Evolutionary conservation across 805 yeast genomes (phyloP), one percentile per base, ranked within the genome.

Genomic region (Candida parachauliodes): DNA sequence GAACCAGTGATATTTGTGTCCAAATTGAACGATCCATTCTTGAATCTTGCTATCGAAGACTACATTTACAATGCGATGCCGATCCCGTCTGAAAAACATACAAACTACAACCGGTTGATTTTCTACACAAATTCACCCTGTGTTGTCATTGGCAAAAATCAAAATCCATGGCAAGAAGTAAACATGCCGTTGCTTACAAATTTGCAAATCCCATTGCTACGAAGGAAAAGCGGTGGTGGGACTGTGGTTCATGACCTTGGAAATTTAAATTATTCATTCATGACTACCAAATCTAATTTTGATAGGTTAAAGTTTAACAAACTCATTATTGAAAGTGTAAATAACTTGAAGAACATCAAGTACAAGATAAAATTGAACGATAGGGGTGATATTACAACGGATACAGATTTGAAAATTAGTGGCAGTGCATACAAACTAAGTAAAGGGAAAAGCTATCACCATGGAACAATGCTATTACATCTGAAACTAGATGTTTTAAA

Each of bases 61-160:
- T 83, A 76, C 50, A 64, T 93, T 0, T 93, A 85, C 56, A 70
- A 72, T 37, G 57, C 71, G 14, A 77, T 83, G 61, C 89, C 89
- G 1, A 42, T 64, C 0, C 55, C 56, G 7, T 33, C 32, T 4
- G 40, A 28, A 1, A 34, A 43, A 11, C 35, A 39, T 3, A 40
- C 46, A 4, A 51, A 57, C 24, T 65, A 62, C 34, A 74, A 77
- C 40, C 59, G 94, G 39, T 62, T 93, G 20, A 54, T 88, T 41
- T 69, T 91, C 38, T 93, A 93, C 55, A 68, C 72, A 24, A 93
- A 93, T 54, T 57, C 76, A 2, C 87, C 91, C 1, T 86, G 96
- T 56, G 87, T 88, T n/a, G 95, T 93, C 2, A 69, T 93, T 9
- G 99, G 99, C 0, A 88, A 94, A 52, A 93, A 93, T 54, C 99